Evolutionary conservation across 2,329 filamentous ascomycete genomes (phyloP), one percentile per base, ranked within the genome.

Genomic region (Truncatella angustata): DNA sequence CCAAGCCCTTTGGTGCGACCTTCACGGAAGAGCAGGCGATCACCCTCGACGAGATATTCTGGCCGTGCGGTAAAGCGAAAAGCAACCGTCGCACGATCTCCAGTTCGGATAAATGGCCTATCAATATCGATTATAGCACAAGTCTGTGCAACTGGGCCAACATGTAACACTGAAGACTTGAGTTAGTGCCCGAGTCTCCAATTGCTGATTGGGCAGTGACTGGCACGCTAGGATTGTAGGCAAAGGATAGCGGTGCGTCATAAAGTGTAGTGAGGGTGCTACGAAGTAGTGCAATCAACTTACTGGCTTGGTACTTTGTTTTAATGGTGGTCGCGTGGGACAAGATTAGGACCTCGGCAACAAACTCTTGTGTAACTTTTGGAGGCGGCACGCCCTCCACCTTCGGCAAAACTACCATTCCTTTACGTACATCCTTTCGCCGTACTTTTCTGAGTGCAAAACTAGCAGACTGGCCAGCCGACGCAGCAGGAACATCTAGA

Each of bases 61-160:
- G 94, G 94, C 20, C 93, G 78, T 69, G 97, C 94, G 3, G 97
- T 88, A 65, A 99, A 99, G 9, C 87, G 85, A 73, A 99, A 99
- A 0, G 93, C 94, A 1, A 99, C 94, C 0, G 86, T 86, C 2
- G 94, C 94, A n/a, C 93, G 81, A 68, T 97, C 94, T 9, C 94
- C 94, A 0, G 93, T 97, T 6, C 94, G 85, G 58, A 99, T 97
- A 63, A 92, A 94, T 23, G 89, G 88, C n/a, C 93, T 86, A 67
- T 99, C 94, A 59, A 99, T 94, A 65, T 97, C 94, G 63, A 99
- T 96, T 66, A 99, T 97, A 10, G 91, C 86, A 66, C 94, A 99
- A 0, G 94, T 99, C 73, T 99, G 94, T 36, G 88, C 91, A 39
- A 99, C 89, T 0, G 94, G 90, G 0, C 94, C 94, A 4, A 99